Base-by-base conservation (phyloP, 1,284 basidiomycete genomes). In the Austropuccinia psidii region DNA sequence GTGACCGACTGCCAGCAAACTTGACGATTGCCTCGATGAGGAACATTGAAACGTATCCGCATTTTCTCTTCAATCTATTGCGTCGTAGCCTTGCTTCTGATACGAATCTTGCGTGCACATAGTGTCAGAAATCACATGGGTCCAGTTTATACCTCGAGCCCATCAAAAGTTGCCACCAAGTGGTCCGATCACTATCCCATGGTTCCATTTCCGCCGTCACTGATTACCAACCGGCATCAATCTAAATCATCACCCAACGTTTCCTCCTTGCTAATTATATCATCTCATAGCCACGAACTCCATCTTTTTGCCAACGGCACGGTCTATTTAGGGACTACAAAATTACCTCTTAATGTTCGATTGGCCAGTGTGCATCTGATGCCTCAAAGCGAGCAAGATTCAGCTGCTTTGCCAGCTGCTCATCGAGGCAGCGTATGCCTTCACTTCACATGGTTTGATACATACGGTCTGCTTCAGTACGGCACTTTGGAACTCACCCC, bases 271-370 rank as follows among this genome's bases (percentile, higher is more conserved):
- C 67, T 69, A 3, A 58, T 69, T 41, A 27, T 69, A 33, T 69
- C 67, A 19, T 69, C 67, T n/a, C 67, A 69, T 45, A 24, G 24
- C 41, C 41, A 69, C 54, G 27, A 27, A 21, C 37, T 69, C 31
- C 67, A 69, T 41, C 58, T 69, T 58, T 69, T 69, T 27, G 17
- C 47, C 24, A 57, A 69, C 9, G 67, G 67, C 31, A 69, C 54
- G 13, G 37, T 69, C 54, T 69, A 69, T 58, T 29, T 69, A 54
- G 67, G 67, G 15, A 69, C 50, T 54, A 58, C 67, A 8, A 33
- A 50, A 8, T 31, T 69, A 31, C 67, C 67, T 24, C 39, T 19
- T 58, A n/a, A 45, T 27, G 67, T 55, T 47, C 67, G 35, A 29
- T 11, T 69, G 54, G 45, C 31, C 21, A 35, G 54, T 45, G 54